Percentiles rank a stretch among this genome's conserved stretches.
Evolutionary conservation across 1,139 yeast genomes (phyloP).

Genomic region (Magnusiomyces tetraspermus): DNA sequence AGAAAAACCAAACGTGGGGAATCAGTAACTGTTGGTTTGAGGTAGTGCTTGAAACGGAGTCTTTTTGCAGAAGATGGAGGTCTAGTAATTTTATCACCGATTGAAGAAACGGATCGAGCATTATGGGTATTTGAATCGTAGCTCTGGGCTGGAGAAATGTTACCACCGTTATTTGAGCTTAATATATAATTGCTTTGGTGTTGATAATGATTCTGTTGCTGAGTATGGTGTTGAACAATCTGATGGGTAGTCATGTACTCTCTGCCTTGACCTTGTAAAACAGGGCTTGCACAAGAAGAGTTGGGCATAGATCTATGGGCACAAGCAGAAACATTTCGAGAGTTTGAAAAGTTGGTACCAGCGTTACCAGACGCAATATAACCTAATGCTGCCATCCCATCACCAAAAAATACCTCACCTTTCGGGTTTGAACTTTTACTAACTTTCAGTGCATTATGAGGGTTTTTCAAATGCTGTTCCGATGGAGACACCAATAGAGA

Average conservation of each 20-base stretch:
- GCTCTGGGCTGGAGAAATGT: neutral
- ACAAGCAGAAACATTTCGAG: neutral
- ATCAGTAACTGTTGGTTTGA: conserved; percentile 31
- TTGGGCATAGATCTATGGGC: neutral
- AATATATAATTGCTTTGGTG: neutral
- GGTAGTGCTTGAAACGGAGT: conserved; percentile 30
- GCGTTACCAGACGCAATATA: too few species aligned
- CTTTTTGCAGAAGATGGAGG: neutral
- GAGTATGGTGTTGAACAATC: neutral
- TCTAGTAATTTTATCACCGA: neutral
- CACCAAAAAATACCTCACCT: too few species aligned
- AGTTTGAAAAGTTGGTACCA: too few species aligned
- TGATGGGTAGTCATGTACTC: neutral
- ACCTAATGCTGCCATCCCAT: too few species aligned
- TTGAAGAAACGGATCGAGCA: neutral
- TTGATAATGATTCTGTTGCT: neutral
- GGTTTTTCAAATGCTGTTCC: too few species aligned
- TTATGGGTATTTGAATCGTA: neutral
- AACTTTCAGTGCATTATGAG: too few species aligned
- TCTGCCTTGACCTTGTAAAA: neutral
- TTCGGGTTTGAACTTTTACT: too few species aligned
- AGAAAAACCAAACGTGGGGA: conserved; percentile 29
- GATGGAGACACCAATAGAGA: too few species aligned
- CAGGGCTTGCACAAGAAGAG: neutral
- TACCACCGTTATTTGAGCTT: neutral